phyloP scores from a whole-genome alignment of 129 eudicot genomes.

The Tagetes patula region DNA sequence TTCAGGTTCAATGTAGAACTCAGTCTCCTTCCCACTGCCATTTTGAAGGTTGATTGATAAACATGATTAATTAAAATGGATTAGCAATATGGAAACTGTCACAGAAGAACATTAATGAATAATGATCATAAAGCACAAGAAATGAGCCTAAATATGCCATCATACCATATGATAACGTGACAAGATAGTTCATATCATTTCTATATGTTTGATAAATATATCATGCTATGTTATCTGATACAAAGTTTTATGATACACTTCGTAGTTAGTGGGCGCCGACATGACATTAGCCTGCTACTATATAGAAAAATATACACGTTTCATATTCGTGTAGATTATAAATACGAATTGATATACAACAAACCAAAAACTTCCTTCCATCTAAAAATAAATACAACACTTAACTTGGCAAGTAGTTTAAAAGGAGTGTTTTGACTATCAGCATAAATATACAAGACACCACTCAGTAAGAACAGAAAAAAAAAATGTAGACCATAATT shows the following conservation, averaged over 20 bases:
- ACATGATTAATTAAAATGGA: not conserved
- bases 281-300: not conserved
- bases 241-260: constrained; percentile 3
- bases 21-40: constrained; percentile 96
- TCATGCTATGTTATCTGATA: constrained; percentile 6
- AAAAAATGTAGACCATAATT: no score
- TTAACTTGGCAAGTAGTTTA: not conserved
- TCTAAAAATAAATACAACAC: constrained; percentile 4
- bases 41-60: constrained; percentile 1
- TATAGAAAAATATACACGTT: not conserved
- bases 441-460: no score
- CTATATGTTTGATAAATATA: not conserved
- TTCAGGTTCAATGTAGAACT: constrained; percentile 96
- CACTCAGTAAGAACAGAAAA: not conserved
- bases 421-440: not conserved
- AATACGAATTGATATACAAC: not conserved
- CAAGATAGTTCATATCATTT: not conserved
- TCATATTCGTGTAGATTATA: not conserved
- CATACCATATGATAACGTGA: not conserved
- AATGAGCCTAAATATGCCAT: not conserved
- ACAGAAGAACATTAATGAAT: not conserved
- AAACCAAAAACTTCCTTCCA: not conserved
- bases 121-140: constrained; percentile 1
- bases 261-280: not conserved
- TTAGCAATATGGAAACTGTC: not conserved